Conservation (phyloP, 805 yeast species). For the Saccharomycopsis synnaedendra region DNA sequence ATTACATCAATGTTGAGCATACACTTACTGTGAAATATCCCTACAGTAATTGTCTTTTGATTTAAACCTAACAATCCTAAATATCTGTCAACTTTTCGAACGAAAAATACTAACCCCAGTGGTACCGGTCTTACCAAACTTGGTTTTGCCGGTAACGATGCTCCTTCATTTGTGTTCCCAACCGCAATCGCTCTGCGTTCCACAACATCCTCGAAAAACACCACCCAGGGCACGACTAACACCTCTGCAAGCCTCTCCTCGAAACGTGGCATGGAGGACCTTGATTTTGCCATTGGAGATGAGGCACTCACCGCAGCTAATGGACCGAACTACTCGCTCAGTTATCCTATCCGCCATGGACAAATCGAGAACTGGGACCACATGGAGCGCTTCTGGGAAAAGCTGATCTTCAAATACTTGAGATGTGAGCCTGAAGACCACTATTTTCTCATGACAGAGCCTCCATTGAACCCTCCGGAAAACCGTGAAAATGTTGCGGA, state of each 20-base stretch:
- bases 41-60: neutral
- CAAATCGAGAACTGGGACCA: slow-evolving; percentile 99
- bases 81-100: too few species aligned
- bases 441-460: slow-evolving; percentile 89
- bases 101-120: slow-evolving; percentile 24
- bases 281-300: slow-evolving; percentile 91
- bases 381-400: slow-evolving; percentile 99
- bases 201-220: slow-evolving; percentile 25
- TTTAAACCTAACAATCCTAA: neutral
- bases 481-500: slow-evolving; percentile 98
- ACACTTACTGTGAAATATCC: neutral
- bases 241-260: slow-evolving; percentile 19
- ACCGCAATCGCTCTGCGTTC: slow-evolving; percentile 65
- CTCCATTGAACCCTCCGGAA: slow-evolving; percentile 99
- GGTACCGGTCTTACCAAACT: slow-evolving; percentile 97
- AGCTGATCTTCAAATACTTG: slow-evolving; percentile 88
- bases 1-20: neutral
- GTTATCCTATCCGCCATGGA: slow-evolving; percentile 93
- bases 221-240: slow-evolving; percentile 18
- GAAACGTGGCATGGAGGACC: slow-evolving; percentile 76
- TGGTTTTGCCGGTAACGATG: slow-evolving; percentile 97
- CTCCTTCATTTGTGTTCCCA: slow-evolving; percentile 95
- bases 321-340: slow-evolving; percentile 78
- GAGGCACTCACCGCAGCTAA: slow-evolving; percentile 89
- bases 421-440: slow-evolving; percentile 99